Percentiles rank a stretch among this genome's conserved stretches.
Evolutionary conservation across 2,329 filamentous ascomycete species (phyloP).

Genomic region (Aspergillus niger): DNA sequence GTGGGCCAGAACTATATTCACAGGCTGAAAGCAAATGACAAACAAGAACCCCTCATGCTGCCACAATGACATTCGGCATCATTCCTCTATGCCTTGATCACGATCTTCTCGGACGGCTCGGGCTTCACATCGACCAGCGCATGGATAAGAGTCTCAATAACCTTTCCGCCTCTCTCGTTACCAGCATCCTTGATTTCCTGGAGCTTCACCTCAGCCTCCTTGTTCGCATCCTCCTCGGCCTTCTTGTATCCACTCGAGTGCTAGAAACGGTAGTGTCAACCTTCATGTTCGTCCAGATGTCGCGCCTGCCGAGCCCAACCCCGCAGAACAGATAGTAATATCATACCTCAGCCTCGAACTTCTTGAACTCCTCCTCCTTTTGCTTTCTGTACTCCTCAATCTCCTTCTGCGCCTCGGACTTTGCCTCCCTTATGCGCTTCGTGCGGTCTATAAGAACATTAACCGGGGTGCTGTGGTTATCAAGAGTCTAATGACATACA

Average conservation of each 20-base stretch:
- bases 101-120: slow-evolving; percentile 58
- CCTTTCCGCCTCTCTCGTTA: slow-evolving; percentile 74
- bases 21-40: slow-evolving; percentile 18
- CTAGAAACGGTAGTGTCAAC: slow-evolving; percentile 38
- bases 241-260: slow-evolving; percentile 89
- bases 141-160: slow-evolving; percentile 78
- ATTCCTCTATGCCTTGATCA: slow-evolving; percentile 35
- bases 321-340: background rate
- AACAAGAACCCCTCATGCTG: slow-evolving; percentile 13
- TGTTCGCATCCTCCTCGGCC: slow-evolving; percentile 75
- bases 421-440: slow-evolving; percentile 94
- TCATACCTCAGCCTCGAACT: slow-evolving; percentile 78
- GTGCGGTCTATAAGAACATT: slow-evolving; percentile 69
- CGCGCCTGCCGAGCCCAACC: background rate
- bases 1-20: slow-evolving; percentile 17
- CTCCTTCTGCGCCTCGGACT: slow-evolving; percentile 95
- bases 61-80: slow-evolving; percentile 12
- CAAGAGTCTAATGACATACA: slow-evolving; percentile 57
- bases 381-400: slow-evolving; percentile 87
- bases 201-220: slow-evolving; percentile 79
- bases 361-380: slow-evolving; percentile 94
- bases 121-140: slow-evolving; percentile 86
- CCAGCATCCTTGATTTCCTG: slow-evolving; percentile 79
- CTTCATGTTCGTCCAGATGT: background rate
- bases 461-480: background rate